A percentile compares a stretch with the other conserved stretches of the same genome.
phyloP scores from a whole-genome alignment of 768 basidiomycete species.

The Chalciporus sphaerocephalus region DNA sequence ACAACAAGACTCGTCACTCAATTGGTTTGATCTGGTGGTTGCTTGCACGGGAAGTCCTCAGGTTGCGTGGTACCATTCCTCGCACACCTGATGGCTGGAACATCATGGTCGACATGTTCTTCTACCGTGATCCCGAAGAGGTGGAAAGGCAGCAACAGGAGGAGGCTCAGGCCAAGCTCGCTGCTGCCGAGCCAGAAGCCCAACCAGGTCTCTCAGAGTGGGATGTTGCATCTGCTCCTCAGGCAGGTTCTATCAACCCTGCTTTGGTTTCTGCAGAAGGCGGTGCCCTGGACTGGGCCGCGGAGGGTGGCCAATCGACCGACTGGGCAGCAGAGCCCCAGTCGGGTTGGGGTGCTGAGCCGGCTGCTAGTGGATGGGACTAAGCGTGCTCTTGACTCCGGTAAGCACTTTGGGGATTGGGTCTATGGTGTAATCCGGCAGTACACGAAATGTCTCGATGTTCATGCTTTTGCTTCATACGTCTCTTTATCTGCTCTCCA shows the following conservation, averaged over 20 bases:
- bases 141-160: constrained; percentile 97
- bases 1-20: constrained; percentile 98
- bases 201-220: constrained; percentile 60
- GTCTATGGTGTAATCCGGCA: constrained; percentile 8
- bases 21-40: constrained; percentile 98
- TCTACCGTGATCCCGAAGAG: constrained; percentile 99
- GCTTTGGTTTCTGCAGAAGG: constrained; percentile 62
- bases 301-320: constrained; percentile 52
- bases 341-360: constrained; percentile 36
- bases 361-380: constrained; percentile 29
- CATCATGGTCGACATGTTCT: constrained; percentile 99
- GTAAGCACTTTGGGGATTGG: not conserved
- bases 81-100: constrained; percentile 92
- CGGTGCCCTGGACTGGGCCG: constrained; percentile 80
- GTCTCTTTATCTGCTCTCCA: constrained; percentile 14
- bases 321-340: constrained; percentile 89
- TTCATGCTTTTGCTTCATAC: constrained; percentile 17
- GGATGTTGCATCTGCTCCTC: constrained; percentile 68
- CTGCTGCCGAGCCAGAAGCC: constrained; percentile 52
- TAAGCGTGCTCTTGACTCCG: constrained; percentile 9
- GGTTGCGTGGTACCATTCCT: constrained; percentile 90
- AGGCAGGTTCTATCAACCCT: constrained; percentile 73
- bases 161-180: constrained; percentile 79
- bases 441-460: constrained; percentile 17
- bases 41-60: constrained; percentile 94